A percentile compares a stretch with the other conserved stretches of the same genome.
These are phyloP conservation scores for Yarrowia sp. DNA, from an alignment of 805 yeast species.

Conservation along the genomic window DNA sequence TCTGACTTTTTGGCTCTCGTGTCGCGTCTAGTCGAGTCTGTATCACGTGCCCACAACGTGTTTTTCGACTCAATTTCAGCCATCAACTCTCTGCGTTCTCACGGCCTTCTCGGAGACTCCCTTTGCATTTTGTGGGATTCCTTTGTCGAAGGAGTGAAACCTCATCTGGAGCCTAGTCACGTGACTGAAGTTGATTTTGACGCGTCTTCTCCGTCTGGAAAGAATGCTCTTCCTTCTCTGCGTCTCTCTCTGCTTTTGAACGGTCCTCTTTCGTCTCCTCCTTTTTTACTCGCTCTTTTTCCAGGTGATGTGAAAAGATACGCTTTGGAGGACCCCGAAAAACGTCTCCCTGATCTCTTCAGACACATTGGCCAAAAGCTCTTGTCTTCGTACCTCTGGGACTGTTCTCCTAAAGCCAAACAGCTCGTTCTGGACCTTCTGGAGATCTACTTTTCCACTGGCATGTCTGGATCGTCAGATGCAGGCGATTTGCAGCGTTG, in stretches of 20 bases:
- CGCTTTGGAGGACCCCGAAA: not conserved
- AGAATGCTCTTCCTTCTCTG: not conserved
- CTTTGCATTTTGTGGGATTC: slow-evolving; percentile 15
- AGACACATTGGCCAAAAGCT: not conserved
- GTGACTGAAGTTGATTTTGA: not conserved
- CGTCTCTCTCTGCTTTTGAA: not conserved
- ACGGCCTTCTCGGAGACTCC: not conserved
- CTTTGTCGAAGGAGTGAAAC: not conserved
- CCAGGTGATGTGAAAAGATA: not conserved
- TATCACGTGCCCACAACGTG: not conserved
- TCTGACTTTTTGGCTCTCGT: slow-evolving; percentile 1
- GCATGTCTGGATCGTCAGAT: not conserved
- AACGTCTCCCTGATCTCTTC: not conserved
- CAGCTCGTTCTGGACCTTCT: not conserved
- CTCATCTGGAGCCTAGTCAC: not conserved
- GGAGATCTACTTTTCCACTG: not conserved
- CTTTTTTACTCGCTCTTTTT: not conserved
- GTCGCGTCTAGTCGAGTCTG: not conserved
- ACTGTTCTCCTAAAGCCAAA: slow-evolving; percentile 4
- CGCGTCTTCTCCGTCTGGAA: not conserved
- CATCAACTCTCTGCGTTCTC: not conserved
- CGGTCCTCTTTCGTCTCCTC: not conserved
- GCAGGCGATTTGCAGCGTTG: not conserved
- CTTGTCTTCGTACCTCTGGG: not conserved
- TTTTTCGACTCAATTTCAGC: not conserved